Base-by-base conservation (phyloP, 306 rosid genomes). In the Castanea mollissima region DNA sequence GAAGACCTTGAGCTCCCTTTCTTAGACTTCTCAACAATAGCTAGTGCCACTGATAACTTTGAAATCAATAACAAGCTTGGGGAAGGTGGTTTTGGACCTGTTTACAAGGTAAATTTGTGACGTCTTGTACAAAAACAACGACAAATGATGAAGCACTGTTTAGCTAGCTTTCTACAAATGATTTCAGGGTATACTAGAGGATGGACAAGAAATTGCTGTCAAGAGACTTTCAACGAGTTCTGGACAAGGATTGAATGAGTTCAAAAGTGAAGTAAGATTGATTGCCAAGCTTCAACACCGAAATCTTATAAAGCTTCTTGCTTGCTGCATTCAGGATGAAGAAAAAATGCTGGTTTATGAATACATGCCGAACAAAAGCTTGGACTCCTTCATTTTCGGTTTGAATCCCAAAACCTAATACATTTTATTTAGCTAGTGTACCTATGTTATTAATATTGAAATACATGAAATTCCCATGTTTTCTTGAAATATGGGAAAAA, bases 231-330 rank as follows among this genome's bases (percentile, higher is more conserved):
- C 91, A 44, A 79, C 41, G 3, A 55, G 78, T 8, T 87, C 92
- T 0, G 87, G 90, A 55, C 97, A 92, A 85, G 93, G 93, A 31
- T 55, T 81, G 0, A 52, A 84, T 1, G 92, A 90, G 79, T 90
- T 90, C 84, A 84, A 80, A 76, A 90, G 88, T 55, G 94, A 92
- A 88, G 89, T 90, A 13, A 54, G 18, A 55, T 78, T 85, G 62
- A 87, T 92, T 10, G 90, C 89, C 4, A 88, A 92, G 27, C 97
- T 92, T 81, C 92, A 90, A 69, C 97, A 91, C 31, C 81, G 92
- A 69, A 89, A 91, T 80, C 92, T 91, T 2, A 93, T 91, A 23
- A 89, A 80, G 55, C 88, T 91, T 52, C 76, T 89, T 56, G 97
- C 93, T 0, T 91, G 86, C 25, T 89, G 92, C 85, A 71, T 88